Conservation (phyloP, 176 grass and related monocot species). For the Zizania latifolia region DNA sequence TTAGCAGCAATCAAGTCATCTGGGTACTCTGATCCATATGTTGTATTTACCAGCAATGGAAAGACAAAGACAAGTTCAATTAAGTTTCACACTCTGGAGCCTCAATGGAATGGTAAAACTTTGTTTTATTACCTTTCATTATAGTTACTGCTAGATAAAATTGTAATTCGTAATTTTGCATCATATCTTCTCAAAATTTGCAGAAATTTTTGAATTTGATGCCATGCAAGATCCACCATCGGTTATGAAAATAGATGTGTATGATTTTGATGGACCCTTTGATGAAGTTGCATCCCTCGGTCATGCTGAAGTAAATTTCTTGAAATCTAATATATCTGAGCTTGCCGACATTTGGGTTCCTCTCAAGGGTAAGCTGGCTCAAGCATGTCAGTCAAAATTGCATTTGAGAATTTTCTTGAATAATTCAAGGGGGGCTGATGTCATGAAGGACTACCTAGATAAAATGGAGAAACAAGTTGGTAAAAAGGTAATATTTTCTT, state of each 20-base stretch:
- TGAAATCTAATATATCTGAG: slow-evolving; percentile 73
- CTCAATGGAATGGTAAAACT: slow-evolving; percentile 93
- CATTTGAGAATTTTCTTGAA: slow-evolving; percentile 83
- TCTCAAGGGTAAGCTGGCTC: slow-evolving; percentile 82
- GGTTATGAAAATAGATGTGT: slow-evolving; percentile 71
- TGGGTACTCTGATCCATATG: slow-evolving; percentile 86
- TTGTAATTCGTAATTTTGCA: background rate
- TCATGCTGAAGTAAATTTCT: slow-evolving; percentile 88
- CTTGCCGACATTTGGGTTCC: slow-evolving; percentile 75
- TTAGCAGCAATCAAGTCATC: slow-evolving; percentile 67
- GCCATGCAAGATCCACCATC: slow-evolving; percentile 93
- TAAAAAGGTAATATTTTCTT: slow-evolving; percentile 56
- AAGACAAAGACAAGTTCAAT: slow-evolving; percentile 91
- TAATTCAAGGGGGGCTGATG: slow-evolving; percentile 60
- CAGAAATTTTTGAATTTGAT: slow-evolving; percentile 99
- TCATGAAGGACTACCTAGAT: slow-evolving; percentile 64
- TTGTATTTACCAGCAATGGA: slow-evolving; percentile 93
- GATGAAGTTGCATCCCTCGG: slow-evolving; percentile 75
- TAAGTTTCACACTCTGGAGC: slow-evolving; percentile 80
- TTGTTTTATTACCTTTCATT: background rate
- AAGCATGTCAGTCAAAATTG: slow-evolving; percentile 81
- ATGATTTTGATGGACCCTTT: slow-evolving; percentile 95
- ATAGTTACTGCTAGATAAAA: background rate
- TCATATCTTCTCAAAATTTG: slow-evolving; percentile 26
- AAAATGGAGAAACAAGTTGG: slow-evolving; percentile 96